These are phyloP conservation scores for Trichoderma koningiopsis DNA, from an alignment of 2,329 filamentous ascomycete genomes.

Conservation along the genomic window DNA sequence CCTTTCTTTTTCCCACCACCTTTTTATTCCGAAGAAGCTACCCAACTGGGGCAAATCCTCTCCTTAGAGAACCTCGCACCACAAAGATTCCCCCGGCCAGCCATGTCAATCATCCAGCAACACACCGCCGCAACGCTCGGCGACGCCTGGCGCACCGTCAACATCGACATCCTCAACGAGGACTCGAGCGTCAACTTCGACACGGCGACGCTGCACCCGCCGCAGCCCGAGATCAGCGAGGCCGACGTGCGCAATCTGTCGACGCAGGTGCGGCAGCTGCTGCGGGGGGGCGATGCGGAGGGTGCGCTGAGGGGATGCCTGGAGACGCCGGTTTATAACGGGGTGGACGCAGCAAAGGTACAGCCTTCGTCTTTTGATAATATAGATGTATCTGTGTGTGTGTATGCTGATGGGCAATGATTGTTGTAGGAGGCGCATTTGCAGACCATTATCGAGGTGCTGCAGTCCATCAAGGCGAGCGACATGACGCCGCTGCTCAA, in stretches of 20 bases:
- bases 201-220: slow-evolving; percentile 77
- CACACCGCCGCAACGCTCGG: slow-evolving; percentile 61
- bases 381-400: background rate
- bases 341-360: slow-evolving; percentile 60
- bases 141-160: slow-evolving; percentile 82
- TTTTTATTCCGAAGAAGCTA: background rate
- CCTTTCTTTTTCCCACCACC: background rate
- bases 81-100: background rate
- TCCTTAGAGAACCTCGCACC: background rate
- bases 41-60: no score
- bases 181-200: slow-evolving; percentile 93
- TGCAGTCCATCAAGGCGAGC: slow-evolving; percentile 93
- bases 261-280: slow-evolving; percentile 81
- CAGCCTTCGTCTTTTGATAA: background rate
- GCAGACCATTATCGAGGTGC: slow-evolving; percentile 84
- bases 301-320: slow-evolving; percentile 82
- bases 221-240: slow-evolving; percentile 72
- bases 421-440: slow-evolving; percentile 74
- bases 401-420: background rate
- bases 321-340: slow-evolving; percentile 79
- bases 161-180: slow-evolving; percentile 88
- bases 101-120: slow-evolving; percentile 70
- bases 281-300: slow-evolving; percentile 83
- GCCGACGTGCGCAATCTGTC: slow-evolving; percentile 77
- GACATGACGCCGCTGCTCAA: slow-evolving; percentile 91